Conservation (phyloP, 2,329 filamentous ascomycete genomes). For the Monosporascus sp. region DNA sequence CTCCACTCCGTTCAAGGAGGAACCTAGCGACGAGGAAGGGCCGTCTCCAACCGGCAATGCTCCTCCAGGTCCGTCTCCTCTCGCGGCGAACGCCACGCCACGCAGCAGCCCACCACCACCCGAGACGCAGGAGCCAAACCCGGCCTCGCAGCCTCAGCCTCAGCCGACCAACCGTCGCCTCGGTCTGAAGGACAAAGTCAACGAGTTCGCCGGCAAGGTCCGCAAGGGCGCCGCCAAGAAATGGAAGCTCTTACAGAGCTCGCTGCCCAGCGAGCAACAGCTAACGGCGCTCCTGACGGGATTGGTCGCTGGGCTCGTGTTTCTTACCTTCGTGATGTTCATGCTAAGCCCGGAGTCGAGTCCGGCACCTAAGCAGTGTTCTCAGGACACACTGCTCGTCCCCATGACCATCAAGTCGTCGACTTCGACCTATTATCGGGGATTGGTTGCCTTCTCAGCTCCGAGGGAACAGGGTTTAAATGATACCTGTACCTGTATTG, state of each 20-base stretch:
- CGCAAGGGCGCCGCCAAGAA: too few species aligned
- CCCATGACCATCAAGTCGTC: not conserved
- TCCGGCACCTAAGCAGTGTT: not conserved
- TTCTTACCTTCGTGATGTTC: not conserved
- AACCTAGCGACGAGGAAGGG: not conserved
- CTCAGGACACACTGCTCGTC: slow-evolving; percentile 1
- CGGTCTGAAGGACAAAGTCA: too few species aligned
- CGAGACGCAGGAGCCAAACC: too few species aligned
- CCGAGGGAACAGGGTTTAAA: not conserved
- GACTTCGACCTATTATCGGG: slow-evolving; percentile 1
- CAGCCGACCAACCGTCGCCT: too few species aligned
- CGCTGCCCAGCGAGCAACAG: too few species aligned
- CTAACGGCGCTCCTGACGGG: too few species aligned
- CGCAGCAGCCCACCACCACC: not conserved
- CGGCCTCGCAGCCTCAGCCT: too few species aligned
- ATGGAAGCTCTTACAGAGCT: too few species aligned
- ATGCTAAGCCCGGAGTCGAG: too few species aligned
- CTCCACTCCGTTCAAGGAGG: not conserved
- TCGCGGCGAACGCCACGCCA: not conserved
- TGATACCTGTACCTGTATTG: not conserved
- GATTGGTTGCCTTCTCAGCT: slow-evolving; percentile 1
- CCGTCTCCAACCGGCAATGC: not conserved
- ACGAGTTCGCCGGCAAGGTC: too few species aligned
- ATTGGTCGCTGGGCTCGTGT: not conserved
- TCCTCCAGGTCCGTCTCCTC: not conserved